A percentile compares a stretch with the other conserved stretches of the same genome.
Conservation (phyloP, 352 stramenopile species). For the Phytophthora sp. region DNA sequence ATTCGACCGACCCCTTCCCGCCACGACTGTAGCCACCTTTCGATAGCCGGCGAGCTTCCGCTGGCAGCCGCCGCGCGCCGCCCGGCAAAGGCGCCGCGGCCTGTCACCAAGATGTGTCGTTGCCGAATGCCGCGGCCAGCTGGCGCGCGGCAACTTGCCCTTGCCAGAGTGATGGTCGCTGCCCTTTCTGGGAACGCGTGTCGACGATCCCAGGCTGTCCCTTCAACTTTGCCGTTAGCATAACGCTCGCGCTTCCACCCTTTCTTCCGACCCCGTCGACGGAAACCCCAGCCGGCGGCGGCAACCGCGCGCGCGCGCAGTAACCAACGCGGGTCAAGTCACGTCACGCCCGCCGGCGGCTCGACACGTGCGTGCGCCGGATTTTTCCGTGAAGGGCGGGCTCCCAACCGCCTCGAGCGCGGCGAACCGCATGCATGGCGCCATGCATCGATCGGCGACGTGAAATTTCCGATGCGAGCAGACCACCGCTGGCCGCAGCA, state of each 20-base stretch:
- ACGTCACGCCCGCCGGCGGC: conserved; percentile 26
- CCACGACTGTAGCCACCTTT: background rate
- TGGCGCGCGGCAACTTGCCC: conserved; percentile 13
- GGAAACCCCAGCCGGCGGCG: conserved; percentile 27
- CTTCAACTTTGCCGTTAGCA: conserved; percentile 51
- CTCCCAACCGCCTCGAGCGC: conserved; percentile 8
- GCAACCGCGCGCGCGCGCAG: background rate
- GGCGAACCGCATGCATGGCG: conserved; percentile 19
- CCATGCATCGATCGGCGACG: conserved; percentile 22
- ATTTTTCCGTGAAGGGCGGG: conserved; percentile 45
- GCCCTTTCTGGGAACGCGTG: conserved; percentile 30
- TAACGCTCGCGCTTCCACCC: conserved; percentile 34
- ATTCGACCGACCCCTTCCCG: background rate
- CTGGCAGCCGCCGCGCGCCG: conserved; percentile 4
- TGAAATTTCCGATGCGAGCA: conserved; percentile 39
- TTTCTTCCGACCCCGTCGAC: conserved; percentile 31
- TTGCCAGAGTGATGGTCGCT: conserved; percentile 41
- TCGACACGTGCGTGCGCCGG: conserved; percentile 35
- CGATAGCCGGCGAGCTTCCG: background rate
- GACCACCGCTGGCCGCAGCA: conserved; percentile 15
- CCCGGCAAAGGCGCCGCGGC: conserved; percentile 16
- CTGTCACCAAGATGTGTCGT: conserved; percentile 35
- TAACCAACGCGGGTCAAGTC: conserved; percentile 31
- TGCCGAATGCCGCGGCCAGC: conserved; percentile 11
- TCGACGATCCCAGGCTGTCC: conserved; percentile 43